A percentile compares a stretch with the other conserved stretches of the same genome.
phyloP scores from a whole-genome alignment of 2,329 filamentous ascomycete genomes.

The Endoconidiophora polonica region DNA sequence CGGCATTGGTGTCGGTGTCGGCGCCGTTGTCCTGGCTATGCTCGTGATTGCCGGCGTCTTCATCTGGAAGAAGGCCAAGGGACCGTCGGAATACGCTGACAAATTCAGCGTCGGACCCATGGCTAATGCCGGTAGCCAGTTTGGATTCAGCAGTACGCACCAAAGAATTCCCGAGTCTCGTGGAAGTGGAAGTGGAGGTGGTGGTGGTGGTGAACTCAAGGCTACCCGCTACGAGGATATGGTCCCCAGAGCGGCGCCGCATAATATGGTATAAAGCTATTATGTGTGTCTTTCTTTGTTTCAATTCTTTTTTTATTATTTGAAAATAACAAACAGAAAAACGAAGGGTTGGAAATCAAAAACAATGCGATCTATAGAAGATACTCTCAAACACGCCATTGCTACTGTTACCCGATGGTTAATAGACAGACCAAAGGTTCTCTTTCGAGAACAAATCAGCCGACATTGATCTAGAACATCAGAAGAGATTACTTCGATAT shows the following conservation, averaged over 20 bases:
- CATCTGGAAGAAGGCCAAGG: slow-evolving; percentile 20
- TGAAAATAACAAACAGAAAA: too few species aligned
- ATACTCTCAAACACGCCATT: neutral
- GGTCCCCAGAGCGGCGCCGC: slow-evolving; percentile 33
- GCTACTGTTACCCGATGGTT: neutral
- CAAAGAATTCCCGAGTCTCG: slow-evolving; percentile 4
- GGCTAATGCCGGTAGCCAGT: slow-evolving; percentile 26
- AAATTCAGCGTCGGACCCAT: slow-evolving; percentile 29
- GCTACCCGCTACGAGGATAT: slow-evolving; percentile 41
- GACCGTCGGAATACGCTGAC: slow-evolving; percentile 6
- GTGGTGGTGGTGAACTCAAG: slow-evolving; percentile 25
- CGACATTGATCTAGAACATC: too few species aligned
- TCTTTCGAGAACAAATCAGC: too few species aligned
- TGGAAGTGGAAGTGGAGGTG: too few species aligned
- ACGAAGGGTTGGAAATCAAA: neutral
- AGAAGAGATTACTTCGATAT: too few species aligned
- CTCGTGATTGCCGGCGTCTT: slow-evolving; percentile 24
- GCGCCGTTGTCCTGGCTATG: slow-evolving; percentile 17
- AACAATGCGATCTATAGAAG: neutral
- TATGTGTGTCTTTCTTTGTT: neutral
- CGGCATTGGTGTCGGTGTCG: slow-evolving; percentile 30
- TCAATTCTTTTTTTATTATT: neutral
- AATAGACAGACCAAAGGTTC: too few species aligned
- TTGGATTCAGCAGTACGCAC: slow-evolving; percentile 11
- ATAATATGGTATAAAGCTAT: slow-evolving; percentile 23